Base-by-base conservation (phyloP, 176 grass and related monocot genomes). In the Lolium multiflorum region DNA sequence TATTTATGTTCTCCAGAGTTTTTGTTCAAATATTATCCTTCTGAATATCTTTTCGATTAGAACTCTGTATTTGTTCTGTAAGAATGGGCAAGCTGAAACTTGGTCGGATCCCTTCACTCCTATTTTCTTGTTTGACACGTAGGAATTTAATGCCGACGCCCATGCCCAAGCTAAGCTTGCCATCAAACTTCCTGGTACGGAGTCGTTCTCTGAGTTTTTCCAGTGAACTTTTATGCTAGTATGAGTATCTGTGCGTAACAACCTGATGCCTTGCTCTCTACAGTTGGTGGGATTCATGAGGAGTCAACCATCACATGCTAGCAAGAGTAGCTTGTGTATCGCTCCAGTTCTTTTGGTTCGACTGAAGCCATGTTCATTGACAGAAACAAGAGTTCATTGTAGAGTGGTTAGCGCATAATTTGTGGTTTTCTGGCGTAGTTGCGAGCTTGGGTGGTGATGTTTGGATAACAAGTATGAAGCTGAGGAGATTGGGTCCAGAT, bases 131-230 rank as follows among this genome's bases (percentile, higher is more conserved):
- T 85, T 71, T 85, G 20, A 55, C 12, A 37, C 0, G 9, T 28
- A 87, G 89, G 65, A 90, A 74, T 90, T 83, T 18, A 90, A 90
- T 16, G 2, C 24, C 0, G 80, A 87, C 24, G 84, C 80, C 20
- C 84, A 90, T 64, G 74, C 76, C 71, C 80, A 90, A 26, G 80
- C 84, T 25, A 87, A 90, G 56, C 73, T 83, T 73, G 89, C 84
- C 8, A 43, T 44, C 41, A 52, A 82, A 71, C 84, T 90, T 87
- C 54, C 79, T 82, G 88, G 88, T 90, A 82, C 4, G 52, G 14
- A 50, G 76, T 31, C 66, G 4, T 11, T 61, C 14, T 38, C 39
- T 13, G 37, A 71, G 70, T 15, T 47, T 62, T 28, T 35, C 26
- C 20, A 55, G 16, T 41, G n/a, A 58, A 35, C 22, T 25, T 26